These are phyloP conservation scores for Lavandula angustifolia DNA, from an alignment of 257 asterid species.

Conservation along the genomic window DNA sequence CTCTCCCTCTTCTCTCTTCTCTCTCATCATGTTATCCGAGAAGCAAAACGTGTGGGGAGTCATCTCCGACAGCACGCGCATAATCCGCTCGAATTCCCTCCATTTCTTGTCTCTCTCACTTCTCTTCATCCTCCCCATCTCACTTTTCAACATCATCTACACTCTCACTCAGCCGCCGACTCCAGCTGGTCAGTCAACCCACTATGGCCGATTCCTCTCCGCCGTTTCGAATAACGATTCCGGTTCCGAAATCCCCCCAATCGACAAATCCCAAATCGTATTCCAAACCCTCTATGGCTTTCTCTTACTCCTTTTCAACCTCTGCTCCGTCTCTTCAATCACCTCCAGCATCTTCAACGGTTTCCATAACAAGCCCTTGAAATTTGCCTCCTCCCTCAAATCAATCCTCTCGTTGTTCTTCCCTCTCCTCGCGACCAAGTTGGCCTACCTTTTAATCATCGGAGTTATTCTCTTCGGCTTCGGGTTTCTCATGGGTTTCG, in stretches of 20 bases:
- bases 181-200: slow-evolving; percentile 15
- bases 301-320: slow-evolving; percentile 23
- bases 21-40: slow-evolving; percentile 34
- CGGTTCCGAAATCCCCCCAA: neutral
- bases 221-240: slow-evolving; percentile 2
- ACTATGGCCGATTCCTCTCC: slow-evolving; percentile 22
- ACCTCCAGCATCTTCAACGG: neutral
- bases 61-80: slow-evolving; percentile 58
- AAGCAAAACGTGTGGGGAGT: slow-evolving; percentile 51
- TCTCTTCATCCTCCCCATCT: slow-evolving; percentile 62
- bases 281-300: slow-evolving; percentile 1
- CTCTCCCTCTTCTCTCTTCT: slow-evolving; percentile 9
- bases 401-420: slow-evolving; percentile 36
- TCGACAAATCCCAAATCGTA: slow-evolving; percentile 24
- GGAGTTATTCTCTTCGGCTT: slow-evolving; percentile 4
- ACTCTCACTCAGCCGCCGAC: slow-evolving; percentile 31
- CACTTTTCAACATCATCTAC: slow-evolving; percentile 43
- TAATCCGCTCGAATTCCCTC: slow-evolving; percentile 36
- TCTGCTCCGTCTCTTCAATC: neutral
- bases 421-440: slow-evolving; percentile 38
- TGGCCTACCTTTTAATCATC: slow-evolving; percentile 25
- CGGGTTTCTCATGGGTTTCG: neutral
- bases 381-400: neutral
- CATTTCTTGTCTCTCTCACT: slow-evolving; percentile 64
- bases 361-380: neutral